These are phyloP conservation scores for Cytospora schulzeri DNA, from an alignment of 2,329 filamentous ascomycete genomes.

Conservation along the genomic window DNA sequence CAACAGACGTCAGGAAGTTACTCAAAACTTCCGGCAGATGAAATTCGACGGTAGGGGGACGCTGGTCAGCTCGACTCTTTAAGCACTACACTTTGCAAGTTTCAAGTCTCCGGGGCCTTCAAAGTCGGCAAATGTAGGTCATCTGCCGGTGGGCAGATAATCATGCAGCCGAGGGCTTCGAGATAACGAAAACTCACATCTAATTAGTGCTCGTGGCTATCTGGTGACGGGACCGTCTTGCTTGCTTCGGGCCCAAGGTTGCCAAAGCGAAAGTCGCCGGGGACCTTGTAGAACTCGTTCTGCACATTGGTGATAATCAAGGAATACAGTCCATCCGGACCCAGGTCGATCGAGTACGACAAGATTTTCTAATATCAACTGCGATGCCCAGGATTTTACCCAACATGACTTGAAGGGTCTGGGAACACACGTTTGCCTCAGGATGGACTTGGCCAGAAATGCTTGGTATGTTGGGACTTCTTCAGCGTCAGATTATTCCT, in stretches of 20 bases:
- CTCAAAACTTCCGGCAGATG: constrained; percentile 59
- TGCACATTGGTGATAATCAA: constrained; percentile 37
- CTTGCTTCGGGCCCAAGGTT: constrained; percentile 32
- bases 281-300: constrained; percentile 35
- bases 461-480: background rate
- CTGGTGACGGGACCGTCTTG: constrained; percentile 34
- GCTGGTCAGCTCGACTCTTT: constrained; percentile 51
- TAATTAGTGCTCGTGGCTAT: constrained; percentile 40
- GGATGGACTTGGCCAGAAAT: background rate
- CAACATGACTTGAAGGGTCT: background rate
- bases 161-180: background rate
- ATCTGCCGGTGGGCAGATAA: constrained; percentile 32
- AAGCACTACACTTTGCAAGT: constrained; percentile 61
- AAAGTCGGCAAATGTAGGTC: constrained; percentile 72
- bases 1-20: constrained; percentile 40
- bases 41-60: constrained; percentile 53
- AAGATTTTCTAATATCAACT: constrained; percentile 19
- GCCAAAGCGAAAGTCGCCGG: constrained; percentile 34
- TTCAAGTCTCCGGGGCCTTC: constrained; percentile 66
- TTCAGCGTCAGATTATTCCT: background rate
- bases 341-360: constrained; percentile 39
- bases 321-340: constrained; percentile 37
- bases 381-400: background rate
- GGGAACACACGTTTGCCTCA: background rate
- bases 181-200: constrained; percentile 22